Evolutionary conservation across 2,329 filamentous ascomycete species (phyloP).

Genomic region (Lanzia echinophila): DNA sequence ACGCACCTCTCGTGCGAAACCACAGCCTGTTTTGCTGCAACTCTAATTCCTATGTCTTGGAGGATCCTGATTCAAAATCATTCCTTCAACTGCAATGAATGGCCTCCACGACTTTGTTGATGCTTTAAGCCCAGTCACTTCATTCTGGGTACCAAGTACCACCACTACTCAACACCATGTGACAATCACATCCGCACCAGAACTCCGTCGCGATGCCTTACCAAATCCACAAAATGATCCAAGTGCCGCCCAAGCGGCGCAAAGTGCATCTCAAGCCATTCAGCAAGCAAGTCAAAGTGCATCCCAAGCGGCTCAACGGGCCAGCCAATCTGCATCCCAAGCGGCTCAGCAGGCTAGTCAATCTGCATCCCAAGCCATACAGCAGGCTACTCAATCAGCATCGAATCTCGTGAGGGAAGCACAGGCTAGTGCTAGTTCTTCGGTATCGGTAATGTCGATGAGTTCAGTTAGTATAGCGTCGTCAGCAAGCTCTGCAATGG

Average conservation of each 20-base stretch:
- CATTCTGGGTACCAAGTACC: not conserved
- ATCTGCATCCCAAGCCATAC: conserved; percentile 20
- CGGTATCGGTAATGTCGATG: conserved; percentile 22
- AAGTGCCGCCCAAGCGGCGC: conserved; percentile 22
- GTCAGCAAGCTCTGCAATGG: conserved; percentile 21
- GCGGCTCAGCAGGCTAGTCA: conserved; percentile 18
- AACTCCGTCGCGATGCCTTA: conserved; percentile 20
- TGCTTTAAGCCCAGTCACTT: not conserved
- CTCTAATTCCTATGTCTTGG: too few species aligned
- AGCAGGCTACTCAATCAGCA: conserved; percentile 19
- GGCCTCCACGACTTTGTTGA: not conserved
- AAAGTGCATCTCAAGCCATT: conserved; percentile 19
- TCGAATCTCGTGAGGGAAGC: conserved; percentile 18
- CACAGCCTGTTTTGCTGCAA: too few species aligned
- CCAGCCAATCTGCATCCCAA: conserved; percentile 20
- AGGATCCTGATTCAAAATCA: too few species aligned
- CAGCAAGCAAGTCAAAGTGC: conserved; percentile 21
- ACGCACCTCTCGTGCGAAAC: too few species aligned
- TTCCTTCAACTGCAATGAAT: not conserved
- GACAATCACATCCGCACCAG: conserved; percentile 22
- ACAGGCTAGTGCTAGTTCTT: conserved; percentile 17
- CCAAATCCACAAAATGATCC: conserved; percentile 19
- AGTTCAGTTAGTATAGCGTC: conserved; percentile 19
- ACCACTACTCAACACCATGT: conserved; percentile 3
- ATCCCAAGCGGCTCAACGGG: conserved; percentile 21